A percentile compares a stretch with the other conserved stretches of the same genome.
phyloP scores from a whole-genome alignment of 2,329 filamentous ascomycete genomes.

The Helotiales sp. region DNA sequence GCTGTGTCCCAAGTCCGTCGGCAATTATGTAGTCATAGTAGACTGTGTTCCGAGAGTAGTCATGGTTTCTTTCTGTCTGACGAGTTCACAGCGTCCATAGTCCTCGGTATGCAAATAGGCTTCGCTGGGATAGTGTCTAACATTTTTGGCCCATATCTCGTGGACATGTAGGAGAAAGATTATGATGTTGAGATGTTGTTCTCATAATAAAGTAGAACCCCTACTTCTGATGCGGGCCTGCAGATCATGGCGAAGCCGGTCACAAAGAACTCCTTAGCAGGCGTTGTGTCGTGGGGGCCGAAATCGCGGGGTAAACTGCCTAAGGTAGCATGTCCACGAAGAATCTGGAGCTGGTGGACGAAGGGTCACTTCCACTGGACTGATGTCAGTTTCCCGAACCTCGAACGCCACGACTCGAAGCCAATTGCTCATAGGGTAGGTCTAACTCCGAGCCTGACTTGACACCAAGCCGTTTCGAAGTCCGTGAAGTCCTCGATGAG shows the following conservation, averaged over 20 bases:
- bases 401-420: too few relatives aligned
- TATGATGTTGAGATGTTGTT: not conserved
- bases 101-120: too few relatives aligned
- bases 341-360: not conserved
- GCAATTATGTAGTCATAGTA: too few relatives aligned
- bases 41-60: too few relatives aligned
- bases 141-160: not conserved
- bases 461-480: too few relatives aligned
- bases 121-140: not conserved
- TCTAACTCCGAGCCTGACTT: too few relatives aligned
- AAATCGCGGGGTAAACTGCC: not conserved
- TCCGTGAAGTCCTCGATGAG: too few relatives aligned
- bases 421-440: too few relatives aligned
- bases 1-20: too few relatives aligned
- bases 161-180: not conserved
- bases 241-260: not conserved
- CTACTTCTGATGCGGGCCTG: not conserved
- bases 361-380: not conserved
- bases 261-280: not conserved
- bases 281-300: not conserved
- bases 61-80: too few relatives aligned
- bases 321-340: not conserved
- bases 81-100: too few relatives aligned
- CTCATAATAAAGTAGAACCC: not conserved
- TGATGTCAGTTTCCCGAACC: too few relatives aligned